Evolutionary conservation across 1,284 basidiomycete species (phyloP), one percentile per base, ranked within the genome.

Genomic region (Phlebopus sp.): DNA sequence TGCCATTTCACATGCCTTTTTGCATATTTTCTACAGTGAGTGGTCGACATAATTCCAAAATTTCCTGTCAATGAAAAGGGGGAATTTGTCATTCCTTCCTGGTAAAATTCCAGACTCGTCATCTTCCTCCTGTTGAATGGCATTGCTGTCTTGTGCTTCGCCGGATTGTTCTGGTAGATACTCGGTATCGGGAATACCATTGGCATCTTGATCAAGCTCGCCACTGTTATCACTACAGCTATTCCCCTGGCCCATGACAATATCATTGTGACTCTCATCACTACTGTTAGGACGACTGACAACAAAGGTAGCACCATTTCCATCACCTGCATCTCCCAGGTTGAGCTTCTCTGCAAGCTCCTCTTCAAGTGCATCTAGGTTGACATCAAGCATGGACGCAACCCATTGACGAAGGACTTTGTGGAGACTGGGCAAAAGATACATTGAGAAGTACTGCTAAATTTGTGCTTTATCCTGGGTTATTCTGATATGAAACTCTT

Each of bases 11-110:
- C 27, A 9, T 11, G 37, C n/a, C n/a, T 30, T 15, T 9, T 25
- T 8, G 15, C 3, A 9, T 18, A 46, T 21, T 17, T 10, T 8
- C 29, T 18, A 17, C 25, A 46, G 37, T 4, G 11, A 44, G 37
- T 40, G 15, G n/a, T 46, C 18, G 11, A 46, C 37, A 42, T 23
- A 46, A n/a, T 31, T 46, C 37, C 37, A 46, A 35, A 36, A 44
- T n/a, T 9, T 44, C 11, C 35, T n/a, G n/a, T 36, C 35, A 19
- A 15, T 8, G n/a, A 13, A 36, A 11, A 8, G 10, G n/a, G 35
- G 35, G 15, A 15, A n/a, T 8, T n/a, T 17, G 35, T n/a, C 35
- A 36, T 36, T n/a, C 35, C 9, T 14, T n/a, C 19, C 35, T 14
- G 35, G 35, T 8, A 36, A 19, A 15, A 36, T 13, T 15, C 15